Conservation (phyloP, 2,329 filamentous ascomycete genomes). For the Verticillium tricorpus region DNA sequence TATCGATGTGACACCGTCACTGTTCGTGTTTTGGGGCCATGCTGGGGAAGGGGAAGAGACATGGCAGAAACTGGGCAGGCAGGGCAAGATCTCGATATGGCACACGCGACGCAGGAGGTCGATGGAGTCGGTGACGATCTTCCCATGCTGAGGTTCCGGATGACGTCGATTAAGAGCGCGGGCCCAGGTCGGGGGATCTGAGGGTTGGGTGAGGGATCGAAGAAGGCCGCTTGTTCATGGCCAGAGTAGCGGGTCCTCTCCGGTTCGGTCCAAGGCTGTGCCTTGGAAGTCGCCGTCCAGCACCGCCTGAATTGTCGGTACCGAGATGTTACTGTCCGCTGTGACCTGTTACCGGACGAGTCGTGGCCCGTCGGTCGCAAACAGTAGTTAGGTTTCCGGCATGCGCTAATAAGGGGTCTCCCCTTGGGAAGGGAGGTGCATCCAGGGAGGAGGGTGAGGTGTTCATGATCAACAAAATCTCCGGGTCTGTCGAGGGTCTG, state of each 20-base stretch:
- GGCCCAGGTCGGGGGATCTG: conserved; percentile 17
- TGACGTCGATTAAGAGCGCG: conserved; percentile 4
- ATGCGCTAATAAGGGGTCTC: background rate
- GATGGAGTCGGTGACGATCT: background rate
- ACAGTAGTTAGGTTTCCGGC: background rate
- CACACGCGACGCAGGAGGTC: background rate
- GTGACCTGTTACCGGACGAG: background rate
- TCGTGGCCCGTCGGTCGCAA: background rate
- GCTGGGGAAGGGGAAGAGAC: background rate
- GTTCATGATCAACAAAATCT: background rate
- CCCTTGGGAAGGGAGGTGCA: background rate
- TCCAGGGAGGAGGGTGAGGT: background rate
- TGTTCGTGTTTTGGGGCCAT: background rate
- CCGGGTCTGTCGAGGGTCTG: background rate
- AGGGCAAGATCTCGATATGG: background rate
- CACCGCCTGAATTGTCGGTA: background rate
- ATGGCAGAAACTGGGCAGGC: background rate
- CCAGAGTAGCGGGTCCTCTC: background rate
- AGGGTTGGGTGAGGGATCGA: conserved; percentile 20
- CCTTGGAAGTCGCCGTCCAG: background rate
- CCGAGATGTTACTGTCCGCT: background rate
- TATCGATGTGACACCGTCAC: background rate
- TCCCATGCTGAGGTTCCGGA: background rate
- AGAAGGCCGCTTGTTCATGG: conserved; percentile 8
- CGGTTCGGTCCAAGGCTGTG: background rate